Base-by-base conservation (phyloP, 768 basidiomycete species). In the Neoboletus brunneissimus region DNA sequence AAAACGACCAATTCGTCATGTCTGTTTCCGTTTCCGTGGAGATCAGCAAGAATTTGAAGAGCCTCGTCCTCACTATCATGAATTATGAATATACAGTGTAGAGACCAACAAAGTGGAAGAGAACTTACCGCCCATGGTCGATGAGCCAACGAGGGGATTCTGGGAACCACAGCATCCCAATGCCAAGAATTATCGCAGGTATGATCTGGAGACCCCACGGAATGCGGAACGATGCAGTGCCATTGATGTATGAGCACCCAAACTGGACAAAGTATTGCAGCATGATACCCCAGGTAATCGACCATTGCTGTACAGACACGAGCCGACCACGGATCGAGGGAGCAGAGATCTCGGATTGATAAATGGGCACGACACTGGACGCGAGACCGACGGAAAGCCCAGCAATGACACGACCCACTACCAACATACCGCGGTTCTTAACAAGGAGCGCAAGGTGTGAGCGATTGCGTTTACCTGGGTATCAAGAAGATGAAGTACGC, bases 161-260 rank as follows among this genome's bases (percentile, higher is more conserved):
- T 0, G 86, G 87, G 77, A 89, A 86, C 59, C 78, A 56, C 12
- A 77, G 48, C 87, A 91, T 89, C 44, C 88, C 87, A 9, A 81
- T 23, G 47, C 81, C 82, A 27, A 91, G 79, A 12, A 92, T 53
- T 55, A 89, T 78, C 8, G 86, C 90, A 23, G 89, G 89, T 51
- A 92, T 89, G 76, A 87, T 80, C 67, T 91, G 89, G 27, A 91
- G 72, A 54, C 85, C 86, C 87, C 87, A 89, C 11, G 88, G 89
- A 60, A 91, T 86, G 25, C 88, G 84, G 80, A 89, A 91, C 0
- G 87, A 88, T 0, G 87, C 86, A 13, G 68, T 76, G 32, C 87
- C 85, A 20, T 84, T 71, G 67, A 89, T 86, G 67, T 73, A 72
- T 1, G 86, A 89, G 67, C 84, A 87, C 10, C 87, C 87, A 57